These are phyloP conservation scores for Pholiota molesta DNA, from an alignment of 768 basidiomycete species.

Conservation along the genomic window DNA sequence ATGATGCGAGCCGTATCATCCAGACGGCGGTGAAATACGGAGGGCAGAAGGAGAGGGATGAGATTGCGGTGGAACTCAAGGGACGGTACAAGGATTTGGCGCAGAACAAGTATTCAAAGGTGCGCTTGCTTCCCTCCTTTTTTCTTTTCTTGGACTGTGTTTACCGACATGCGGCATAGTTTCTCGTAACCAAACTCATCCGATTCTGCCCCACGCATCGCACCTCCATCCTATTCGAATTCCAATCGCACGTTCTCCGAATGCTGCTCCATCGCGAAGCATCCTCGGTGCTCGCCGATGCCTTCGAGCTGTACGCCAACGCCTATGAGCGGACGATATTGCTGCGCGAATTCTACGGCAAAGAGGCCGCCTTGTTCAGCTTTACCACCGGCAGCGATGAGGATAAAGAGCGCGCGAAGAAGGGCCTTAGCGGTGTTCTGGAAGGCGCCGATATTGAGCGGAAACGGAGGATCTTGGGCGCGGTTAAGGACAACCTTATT, in stretches of 20 bases:
- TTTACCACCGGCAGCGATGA: constrained; percentile 55
- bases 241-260: constrained; percentile 74
- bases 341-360: constrained; percentile 88
- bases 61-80: constrained; percentile 82
- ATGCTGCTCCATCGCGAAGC: constrained; percentile 87
- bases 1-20: constrained; percentile 87
- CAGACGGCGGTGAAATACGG: constrained; percentile 86
- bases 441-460: constrained; percentile 66
- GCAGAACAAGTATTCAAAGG: constrained; percentile 92
- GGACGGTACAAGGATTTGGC: constrained; percentile 78
- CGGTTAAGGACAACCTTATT: constrained; percentile 74
- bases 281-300: constrained; percentile 80
- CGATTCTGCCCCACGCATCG: constrained; percentile 76
- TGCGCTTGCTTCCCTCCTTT: constrained; percentile 29
- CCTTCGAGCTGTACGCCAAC: constrained; percentile 87
- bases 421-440: constrained; percentile 69
- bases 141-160: not conserved
- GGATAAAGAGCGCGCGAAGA: constrained; percentile 66
- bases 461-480: constrained; percentile 63
- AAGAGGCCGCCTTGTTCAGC: constrained; percentile 78
- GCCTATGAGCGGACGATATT: constrained; percentile 83
- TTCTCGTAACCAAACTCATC: constrained; percentile 80
- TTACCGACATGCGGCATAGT: constrained; percentile 42
- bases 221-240: constrained; percentile 73
- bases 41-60: constrained; percentile 70